phyloP scores from a whole-genome alignment of 1,284 basidiomycete species.

The Mycosarcoma mackinlayi region DNA sequence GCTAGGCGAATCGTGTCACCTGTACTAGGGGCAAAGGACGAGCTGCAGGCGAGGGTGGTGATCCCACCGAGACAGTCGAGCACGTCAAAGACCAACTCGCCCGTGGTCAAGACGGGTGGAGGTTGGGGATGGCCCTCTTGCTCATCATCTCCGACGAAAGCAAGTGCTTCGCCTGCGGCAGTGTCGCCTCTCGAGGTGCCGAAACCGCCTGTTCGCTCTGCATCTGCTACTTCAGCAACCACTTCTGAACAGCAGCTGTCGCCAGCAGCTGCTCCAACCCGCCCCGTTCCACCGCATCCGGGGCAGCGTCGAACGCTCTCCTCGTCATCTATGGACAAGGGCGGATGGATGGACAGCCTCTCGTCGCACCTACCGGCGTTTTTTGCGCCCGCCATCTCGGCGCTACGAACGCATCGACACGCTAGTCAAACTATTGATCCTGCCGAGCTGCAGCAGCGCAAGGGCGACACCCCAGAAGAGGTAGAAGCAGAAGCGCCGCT shows the following conservation, averaged over 20 bases:
- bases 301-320: conserved; percentile 9
- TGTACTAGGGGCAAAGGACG: not conserved
- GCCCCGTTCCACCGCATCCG: not conserved
- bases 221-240: conserved; percentile 1
- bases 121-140: not conserved
- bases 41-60: conserved; percentile 9
- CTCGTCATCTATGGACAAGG: not conserved
- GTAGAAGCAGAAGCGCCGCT: conserved; percentile 6
- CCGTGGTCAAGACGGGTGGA: not conserved
- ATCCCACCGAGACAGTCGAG: conserved; percentile 31
- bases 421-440: not conserved
- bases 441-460: not conserved
- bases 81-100: conserved; percentile 1
- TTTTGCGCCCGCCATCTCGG: conserved; percentile 29
- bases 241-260: not conserved
- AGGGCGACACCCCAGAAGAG: not conserved
- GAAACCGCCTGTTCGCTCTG: conserved; percentile 11
- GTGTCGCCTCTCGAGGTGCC: not conserved
- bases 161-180: not conserved
- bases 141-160: not conserved
- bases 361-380: conserved; percentile 49
- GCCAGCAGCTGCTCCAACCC: conserved; percentile 1
- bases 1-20: conserved; percentile 9
- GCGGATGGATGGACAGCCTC: conserved; percentile 45
- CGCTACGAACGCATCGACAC: conserved; percentile 23